A percentile compares a stretch with the other conserved stretches of the same genome.
Conservation (phyloP, 2,329 filamentous ascomycete genomes). For the Ascochyta viciae-villosae region DNA sequence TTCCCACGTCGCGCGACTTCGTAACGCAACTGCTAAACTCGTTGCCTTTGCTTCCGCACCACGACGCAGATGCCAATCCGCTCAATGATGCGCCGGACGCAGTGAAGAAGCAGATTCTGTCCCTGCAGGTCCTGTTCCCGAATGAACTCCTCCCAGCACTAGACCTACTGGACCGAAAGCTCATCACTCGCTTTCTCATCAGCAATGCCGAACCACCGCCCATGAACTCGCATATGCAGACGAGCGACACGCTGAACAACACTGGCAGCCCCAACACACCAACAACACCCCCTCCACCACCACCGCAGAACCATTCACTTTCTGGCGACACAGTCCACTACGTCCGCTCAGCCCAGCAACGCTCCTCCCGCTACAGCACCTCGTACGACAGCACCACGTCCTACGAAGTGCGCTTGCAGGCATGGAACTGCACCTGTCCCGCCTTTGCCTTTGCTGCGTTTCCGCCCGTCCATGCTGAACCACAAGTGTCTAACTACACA, state of each 20-base stretch:
- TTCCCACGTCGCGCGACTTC: constrained; percentile 39
- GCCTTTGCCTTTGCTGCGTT: constrained; percentile 80
- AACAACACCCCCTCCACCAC: neutral
- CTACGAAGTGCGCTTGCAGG: constrained; percentile 75
- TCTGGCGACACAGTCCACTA: constrained; percentile 49
- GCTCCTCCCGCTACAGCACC: constrained; percentile 46
- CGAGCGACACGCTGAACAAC: neutral
- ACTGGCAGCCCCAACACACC: no score
- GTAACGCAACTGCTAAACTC: constrained; percentile 45
- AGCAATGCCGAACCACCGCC: neutral
- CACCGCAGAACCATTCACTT: neutral
- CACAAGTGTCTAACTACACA: constrained; percentile 4
- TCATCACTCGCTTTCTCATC: constrained; percentile 65
- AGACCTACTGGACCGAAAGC: constrained; percentile 80
- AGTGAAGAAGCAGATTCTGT: constrained; percentile 62
- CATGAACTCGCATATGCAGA: neutral
- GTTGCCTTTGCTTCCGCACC: constrained; percentile 20
- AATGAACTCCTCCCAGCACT: constrained; percentile 81
- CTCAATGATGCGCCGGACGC: constrained; percentile 37
- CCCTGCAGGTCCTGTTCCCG: constrained; percentile 82
- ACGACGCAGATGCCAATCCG: constrained; percentile 52
- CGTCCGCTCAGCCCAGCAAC: constrained; percentile 65
- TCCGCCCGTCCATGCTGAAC: constrained; percentile 37
- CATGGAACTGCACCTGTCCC: constrained; percentile 92
- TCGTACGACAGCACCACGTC: constrained; percentile 35